A percentile compares a stretch with the other conserved stretches of the same genome.
phyloP scores from a whole-genome alignment of 2,329 filamentous ascomycete genomes.

The Rhynchosporium agropyri region DNA sequence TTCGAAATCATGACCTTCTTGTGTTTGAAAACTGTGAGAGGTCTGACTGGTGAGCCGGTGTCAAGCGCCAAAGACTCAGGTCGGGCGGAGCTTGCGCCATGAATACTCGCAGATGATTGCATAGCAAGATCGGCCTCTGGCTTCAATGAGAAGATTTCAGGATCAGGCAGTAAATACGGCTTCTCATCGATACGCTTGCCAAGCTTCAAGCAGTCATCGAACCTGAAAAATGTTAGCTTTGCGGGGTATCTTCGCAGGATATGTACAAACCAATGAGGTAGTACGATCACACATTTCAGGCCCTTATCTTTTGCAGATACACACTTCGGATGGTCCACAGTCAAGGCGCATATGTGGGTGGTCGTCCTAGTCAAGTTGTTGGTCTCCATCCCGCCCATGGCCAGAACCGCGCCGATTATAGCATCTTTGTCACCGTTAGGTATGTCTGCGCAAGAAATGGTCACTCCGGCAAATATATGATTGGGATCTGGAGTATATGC shows the following conservation, averaged over 20 bases:
- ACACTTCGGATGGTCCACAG: conserved; percentile 73
- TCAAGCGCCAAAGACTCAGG: conserved; percentile 47
- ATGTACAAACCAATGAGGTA: conserved; percentile 78
- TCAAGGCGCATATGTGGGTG: conserved; percentile 87
- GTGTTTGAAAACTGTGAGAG: conserved; percentile 73
- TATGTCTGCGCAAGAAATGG: conserved; percentile 80
- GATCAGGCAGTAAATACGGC: conserved; percentile 84
- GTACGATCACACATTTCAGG: conserved; percentile 76
- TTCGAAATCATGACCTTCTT: conserved; percentile 76
- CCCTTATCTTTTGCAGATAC: conserved; percentile 63
- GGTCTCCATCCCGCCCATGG: conserved; percentile 83
- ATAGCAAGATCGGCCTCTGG: conserved; percentile 59
- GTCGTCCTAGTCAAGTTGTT: conserved; percentile 71
- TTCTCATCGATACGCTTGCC: conserved; percentile 87
- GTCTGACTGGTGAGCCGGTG: conserved; percentile 51
- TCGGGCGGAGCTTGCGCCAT: conserved; percentile 64
- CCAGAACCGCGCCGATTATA: conserved; percentile 85
- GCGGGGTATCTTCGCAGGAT: neutral
- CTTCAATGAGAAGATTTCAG: conserved; percentile 71
- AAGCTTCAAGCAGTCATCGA: conserved; percentile 93
- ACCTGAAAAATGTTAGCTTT: conserved; percentile 58
- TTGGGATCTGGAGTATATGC: conserved; percentile 89
- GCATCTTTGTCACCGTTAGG: conserved; percentile 87
- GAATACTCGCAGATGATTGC: conserved; percentile 61
- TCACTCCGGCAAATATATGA: conserved; percentile 85